Base-by-base conservation (phyloP, 1,284 basidiomycete species). In the Tetrapyrgos nigripes region DNA sequence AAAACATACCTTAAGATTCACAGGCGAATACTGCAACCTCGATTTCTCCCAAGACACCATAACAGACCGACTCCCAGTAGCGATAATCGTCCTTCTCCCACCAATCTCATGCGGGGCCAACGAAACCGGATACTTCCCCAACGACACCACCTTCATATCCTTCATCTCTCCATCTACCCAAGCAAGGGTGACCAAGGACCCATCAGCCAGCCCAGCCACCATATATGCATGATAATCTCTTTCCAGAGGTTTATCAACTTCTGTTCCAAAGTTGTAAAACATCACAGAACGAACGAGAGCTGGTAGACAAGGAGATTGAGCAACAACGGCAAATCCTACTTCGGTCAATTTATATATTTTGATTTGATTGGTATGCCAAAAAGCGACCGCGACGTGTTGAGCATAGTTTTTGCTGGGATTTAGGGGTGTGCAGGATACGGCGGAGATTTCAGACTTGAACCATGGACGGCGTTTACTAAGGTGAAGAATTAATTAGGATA, bases 181-280 rank as follows among this genome's bases (percentile, higher is more conserved):
- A 13, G 73, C 62, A 63, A 87, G 89, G 4, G 84, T 80, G 3
- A 87, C 81, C n/a, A 97, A 79, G 3, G 85, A 85, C 1, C 96
- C 96, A 70, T 97, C 87, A 4, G 84, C 86, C 4, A 96, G 77
- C 1, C 95, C 96, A 9, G 88, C 86, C 21, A 98, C 76, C 4
- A 98, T 79, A 62, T 89, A 83, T 0, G 85, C 79, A 55, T 76
- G 79, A 55, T 75, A 70, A 48, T 81, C 73, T 13, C 69, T 54
- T 43, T 71, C 74, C 57, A 77, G 76, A 17, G 72, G 58, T 50
- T 62, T 73, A 11, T 68, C 45, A 43, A 73, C 74, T 14, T 63
- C 64, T 8, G 73, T 64, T 11, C 79, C 82, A 68, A 94, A 93
- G 60, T 85, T 84, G 66, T 86, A 81, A 48, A 94, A 70, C n/a